Evolutionary conservation across 2,329 filamentous ascomycete species (phyloP).

Genomic region (Clarireedia sp.): DNA sequence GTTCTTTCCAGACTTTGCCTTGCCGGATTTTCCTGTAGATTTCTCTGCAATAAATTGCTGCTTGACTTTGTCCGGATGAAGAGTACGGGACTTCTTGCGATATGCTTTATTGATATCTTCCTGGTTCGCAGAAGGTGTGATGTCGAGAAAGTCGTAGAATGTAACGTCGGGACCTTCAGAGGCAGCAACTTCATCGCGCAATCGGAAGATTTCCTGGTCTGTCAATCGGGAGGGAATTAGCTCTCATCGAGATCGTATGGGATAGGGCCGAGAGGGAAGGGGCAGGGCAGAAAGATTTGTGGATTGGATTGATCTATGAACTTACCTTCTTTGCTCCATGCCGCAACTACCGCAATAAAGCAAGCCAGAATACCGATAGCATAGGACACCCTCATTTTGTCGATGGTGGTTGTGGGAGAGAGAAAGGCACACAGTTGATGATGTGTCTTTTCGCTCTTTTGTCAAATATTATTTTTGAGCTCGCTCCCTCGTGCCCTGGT

Average conservation of each 20-base stretch:
- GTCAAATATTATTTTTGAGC: no score
- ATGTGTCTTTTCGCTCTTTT: not conserved
- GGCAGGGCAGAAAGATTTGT: not conserved
- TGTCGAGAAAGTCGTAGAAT: slow-evolving; percentile 90
- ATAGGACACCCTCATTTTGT: slow-evolving; percentile 28
- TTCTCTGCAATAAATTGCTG: slow-evolving; percentile 68
- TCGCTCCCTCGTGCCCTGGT: no score
- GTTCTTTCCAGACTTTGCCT: slow-evolving; percentile 38
- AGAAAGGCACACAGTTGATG: not conserved
- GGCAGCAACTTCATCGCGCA: slow-evolving; percentile 75
- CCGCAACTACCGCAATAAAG: slow-evolving; percentile 25
- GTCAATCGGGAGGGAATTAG: slow-evolving; percentile 18
- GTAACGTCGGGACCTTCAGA: slow-evolving; percentile 71
- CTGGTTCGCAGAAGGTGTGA: slow-evolving; percentile 63
- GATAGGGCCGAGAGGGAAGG: not conserved
- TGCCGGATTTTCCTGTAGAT: slow-evolving; percentile 42
- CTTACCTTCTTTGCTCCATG: slow-evolving; percentile 33
- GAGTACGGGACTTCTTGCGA: slow-evolving; percentile 71
- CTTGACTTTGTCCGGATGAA: slow-evolving; percentile 95
- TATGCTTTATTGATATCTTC: slow-evolving; percentile 93
- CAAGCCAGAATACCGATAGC: slow-evolving; percentile 26
- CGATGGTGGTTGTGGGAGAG: not conserved
- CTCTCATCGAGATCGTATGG: slow-evolving; percentile 5
- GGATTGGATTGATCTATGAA: slow-evolving; percentile 4
- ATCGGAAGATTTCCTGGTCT: slow-evolving; percentile 97